Percentiles rank a stretch among this genome's conserved stretches.
These are phyloP conservation scores for Trichoderma endophyticum DNA, from an alignment of 2,329 filamentous ascomycete genomes.

Conservation along the genomic window DNA sequence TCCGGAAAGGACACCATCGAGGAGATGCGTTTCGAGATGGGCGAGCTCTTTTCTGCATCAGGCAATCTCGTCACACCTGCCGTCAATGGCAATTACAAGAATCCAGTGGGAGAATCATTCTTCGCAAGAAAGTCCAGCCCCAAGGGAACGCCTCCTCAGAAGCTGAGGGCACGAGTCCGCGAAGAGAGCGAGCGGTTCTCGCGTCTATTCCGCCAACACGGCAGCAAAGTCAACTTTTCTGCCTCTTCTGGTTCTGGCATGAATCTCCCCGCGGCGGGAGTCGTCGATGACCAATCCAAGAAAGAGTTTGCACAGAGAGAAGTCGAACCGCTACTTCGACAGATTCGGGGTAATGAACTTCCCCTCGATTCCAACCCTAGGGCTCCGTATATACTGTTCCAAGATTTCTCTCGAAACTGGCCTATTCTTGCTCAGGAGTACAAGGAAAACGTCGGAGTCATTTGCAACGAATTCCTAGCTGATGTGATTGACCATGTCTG, in stretches of 20 bases:
- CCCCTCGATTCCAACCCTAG: conserved; percentile 52
- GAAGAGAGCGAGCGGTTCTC: conserved; percentile 53
- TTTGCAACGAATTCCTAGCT: conserved; percentile 52
- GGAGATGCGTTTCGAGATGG: conserved; percentile 53
- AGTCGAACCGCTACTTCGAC: conserved; percentile 47
- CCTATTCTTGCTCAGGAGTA: conserved; percentile 50
- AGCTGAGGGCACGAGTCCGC: conserved; percentile 48
- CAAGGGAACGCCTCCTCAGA: conserved; percentile 50
- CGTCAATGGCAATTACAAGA: conserved; percentile 55
- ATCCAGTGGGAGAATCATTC: conserved; percentile 50
- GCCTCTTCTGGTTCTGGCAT: conserved; percentile 24
- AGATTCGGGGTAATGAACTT: conserved; percentile 52
- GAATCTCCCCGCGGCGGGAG: conserved; percentile 30
- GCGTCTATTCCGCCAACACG: conserved; percentile 46
- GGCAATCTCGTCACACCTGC: conserved; percentile 54
- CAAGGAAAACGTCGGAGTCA: conserved; percentile 52
- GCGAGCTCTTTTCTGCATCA: conserved; percentile 50
- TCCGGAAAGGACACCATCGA: conserved; percentile 50
- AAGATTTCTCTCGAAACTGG: conserved; percentile 52
- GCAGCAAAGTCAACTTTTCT: conserved; percentile 47
- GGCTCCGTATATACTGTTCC: conserved; percentile 53
- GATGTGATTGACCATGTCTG: conserved; percentile 51
- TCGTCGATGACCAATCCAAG: conserved; percentile 40
- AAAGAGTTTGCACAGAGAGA: conserved; percentile 47
- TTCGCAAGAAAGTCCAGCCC: conserved; percentile 49